Evolutionary conservation across 805 yeast species (phyloP).

Genomic region (Zygosaccharomyces rouxii): DNA sequence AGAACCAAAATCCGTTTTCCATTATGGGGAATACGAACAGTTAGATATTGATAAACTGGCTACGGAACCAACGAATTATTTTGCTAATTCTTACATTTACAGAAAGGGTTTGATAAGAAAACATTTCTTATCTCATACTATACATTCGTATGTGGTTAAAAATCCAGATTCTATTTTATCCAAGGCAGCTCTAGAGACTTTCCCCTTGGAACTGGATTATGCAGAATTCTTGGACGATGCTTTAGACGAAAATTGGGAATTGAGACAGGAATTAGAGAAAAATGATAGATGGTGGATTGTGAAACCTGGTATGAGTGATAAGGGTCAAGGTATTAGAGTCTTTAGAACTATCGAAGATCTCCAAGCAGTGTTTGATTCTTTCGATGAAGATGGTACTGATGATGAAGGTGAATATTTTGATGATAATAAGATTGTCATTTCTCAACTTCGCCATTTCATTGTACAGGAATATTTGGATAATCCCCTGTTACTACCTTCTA

Average conservation of each 20-base stretch:
- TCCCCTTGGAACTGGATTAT: conserved; percentile 81
- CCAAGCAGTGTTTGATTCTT: conserved; percentile 77
- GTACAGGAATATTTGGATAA: conserved; percentile 72
- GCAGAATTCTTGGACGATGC: conserved; percentile 95
- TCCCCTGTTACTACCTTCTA: conserved; percentile 62
- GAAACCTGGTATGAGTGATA: conserved; percentile 95
- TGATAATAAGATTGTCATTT: conserved; percentile 67
- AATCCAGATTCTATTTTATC: conserved; percentile 62
- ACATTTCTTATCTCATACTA: conserved; percentile 80
- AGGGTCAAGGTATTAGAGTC: conserved; percentile 90
- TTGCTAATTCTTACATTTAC: conserved; percentile 75
- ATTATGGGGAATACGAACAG: conserved; percentile 88
- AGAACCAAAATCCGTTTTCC: conserved; percentile 45
- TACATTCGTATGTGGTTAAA: conserved; percentile 70
- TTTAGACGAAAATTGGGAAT: conserved; percentile 85
- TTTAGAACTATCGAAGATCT: conserved; percentile 75
- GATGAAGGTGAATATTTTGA: conserved; percentile 37
- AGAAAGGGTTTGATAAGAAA: conserved; percentile 89
- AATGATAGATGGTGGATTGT: conserved; percentile 74
- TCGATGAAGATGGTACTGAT: conserved; percentile 67
- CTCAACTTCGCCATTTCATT: conserved; percentile 86
- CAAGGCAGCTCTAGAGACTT: conserved; percentile 67
- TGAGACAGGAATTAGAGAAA: conserved; percentile 67
- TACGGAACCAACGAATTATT: conserved; percentile 42
- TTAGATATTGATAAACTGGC: conserved; percentile 62